A percentile compares a stretch with the other conserved stretches of the same genome.
Evolutionary conservation across 1,139 yeast species (phyloP).

Genomic region (Ogataea hybrid): DNA sequence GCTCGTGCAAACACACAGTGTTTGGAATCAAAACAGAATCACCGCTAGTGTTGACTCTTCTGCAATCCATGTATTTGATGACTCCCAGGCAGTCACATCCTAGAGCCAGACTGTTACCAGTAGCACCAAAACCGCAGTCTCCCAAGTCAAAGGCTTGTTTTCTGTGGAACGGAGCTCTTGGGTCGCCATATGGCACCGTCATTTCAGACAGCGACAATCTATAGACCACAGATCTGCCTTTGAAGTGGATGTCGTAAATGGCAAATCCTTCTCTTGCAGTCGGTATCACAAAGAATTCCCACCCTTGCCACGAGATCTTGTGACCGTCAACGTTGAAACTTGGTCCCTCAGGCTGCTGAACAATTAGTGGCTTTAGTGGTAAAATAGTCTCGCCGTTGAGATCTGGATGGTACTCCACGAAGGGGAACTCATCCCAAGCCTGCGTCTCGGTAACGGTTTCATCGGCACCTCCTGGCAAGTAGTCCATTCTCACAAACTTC

Average conservation of each 20-base stretch:
- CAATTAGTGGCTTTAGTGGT: conserved; percentile 73
- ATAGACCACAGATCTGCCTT: conserved; percentile 79
- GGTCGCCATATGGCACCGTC: conserved; percentile 93
- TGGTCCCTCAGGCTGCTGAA: conserved; percentile 87
- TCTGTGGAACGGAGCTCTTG: conserved; percentile 86
- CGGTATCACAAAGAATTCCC: conserved; percentile 78
- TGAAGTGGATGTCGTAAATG: conserved; percentile 70
- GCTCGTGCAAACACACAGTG: conserved; percentile 88
- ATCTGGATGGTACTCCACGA: conserved; percentile 73
- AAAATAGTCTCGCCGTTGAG: conserved; percentile 58
- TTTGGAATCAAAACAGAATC: conserved; percentile 65
- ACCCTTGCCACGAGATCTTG: conserved; percentile 81
- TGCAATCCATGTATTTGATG: conserved; percentile 75
- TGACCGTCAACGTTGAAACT: conserved; percentile 63
- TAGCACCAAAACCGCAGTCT: conserved; percentile 84
- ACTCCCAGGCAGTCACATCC: conserved; percentile 93
- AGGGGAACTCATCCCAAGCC: conserved; percentile 58
- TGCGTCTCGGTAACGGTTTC: conserved; percentile 52
- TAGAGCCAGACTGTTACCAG: conserved; percentile 69
- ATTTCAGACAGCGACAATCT: conserved; percentile 79
- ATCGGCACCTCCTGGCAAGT: conserved; percentile 71
- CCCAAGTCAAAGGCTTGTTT: conserved; percentile 92
- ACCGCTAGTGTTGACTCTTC: conserved; percentile 61
- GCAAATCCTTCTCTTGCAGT: conserved; percentile 85
- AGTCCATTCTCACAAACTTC: conserved; percentile 73